Conservation (phyloP, 345 rosid species). For the Psidium friedrichsthalianum region DNA sequence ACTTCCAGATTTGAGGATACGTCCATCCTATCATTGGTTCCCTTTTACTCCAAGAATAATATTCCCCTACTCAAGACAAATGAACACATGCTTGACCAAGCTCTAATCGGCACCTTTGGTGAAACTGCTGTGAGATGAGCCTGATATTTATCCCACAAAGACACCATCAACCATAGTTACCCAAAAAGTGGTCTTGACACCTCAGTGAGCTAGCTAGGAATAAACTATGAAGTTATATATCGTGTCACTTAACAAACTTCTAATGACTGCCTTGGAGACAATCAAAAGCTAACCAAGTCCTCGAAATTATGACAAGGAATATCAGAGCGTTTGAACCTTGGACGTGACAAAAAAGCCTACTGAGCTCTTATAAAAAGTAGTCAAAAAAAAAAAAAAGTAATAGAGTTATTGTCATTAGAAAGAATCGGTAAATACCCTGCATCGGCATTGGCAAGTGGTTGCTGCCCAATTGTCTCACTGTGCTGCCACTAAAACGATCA, state of each 20-base stretch:
- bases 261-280: background rate
- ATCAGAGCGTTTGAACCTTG: background rate
- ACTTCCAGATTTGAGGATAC: background rate
- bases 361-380: background rate
- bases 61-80: background rate
- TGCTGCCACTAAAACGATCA: background rate
- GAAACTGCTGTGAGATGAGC: background rate
- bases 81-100: background rate
- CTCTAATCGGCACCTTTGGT: background rate
- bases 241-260: background rate
- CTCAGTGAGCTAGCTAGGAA: background rate
- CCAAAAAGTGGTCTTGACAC: background rate
- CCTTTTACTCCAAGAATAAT: background rate
- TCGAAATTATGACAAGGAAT: background rate
- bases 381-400: background rate
- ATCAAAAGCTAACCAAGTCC: background rate
- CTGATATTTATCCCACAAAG: background rate
- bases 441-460: background rate
- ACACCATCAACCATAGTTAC: background rate
- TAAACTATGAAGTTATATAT: background rate
- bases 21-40: background rate
- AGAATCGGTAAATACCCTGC: background rate
- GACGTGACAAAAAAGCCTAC: background rate
- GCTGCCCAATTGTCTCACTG: background rate
- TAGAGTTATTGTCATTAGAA: background rate